Evolutionary conservation across 2,329 filamentous ascomycete genomes (phyloP).

Genomic region (Mycosphaerella arachidis): DNA sequence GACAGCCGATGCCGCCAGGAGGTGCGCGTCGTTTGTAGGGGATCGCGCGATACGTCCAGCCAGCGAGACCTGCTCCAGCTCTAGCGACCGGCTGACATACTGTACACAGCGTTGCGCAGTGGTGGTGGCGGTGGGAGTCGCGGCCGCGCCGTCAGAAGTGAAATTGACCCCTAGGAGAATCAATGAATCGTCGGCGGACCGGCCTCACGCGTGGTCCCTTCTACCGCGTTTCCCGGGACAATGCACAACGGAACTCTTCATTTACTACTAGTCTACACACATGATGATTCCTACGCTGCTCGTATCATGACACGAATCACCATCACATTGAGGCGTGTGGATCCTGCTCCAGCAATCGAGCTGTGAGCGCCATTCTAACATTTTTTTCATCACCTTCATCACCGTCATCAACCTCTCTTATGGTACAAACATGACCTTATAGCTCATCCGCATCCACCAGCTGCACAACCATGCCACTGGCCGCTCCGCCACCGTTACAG

Average conservation of each 20-base stretch:
- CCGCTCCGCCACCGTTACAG: constrained; percentile 92
- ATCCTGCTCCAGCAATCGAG: too few relatives aligned
- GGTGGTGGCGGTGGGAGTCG: neutral
- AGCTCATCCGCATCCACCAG: constrained; percentile 53
- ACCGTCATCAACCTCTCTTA: neutral
- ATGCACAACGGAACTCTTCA: too few relatives aligned
- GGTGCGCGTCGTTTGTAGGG: neutral
- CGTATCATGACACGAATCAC: too few relatives aligned
- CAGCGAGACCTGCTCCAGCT: neutral
- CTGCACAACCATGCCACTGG: constrained; percentile 88
- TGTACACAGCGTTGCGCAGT: neutral
- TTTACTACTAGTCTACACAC: too few relatives aligned
- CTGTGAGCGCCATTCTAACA: too few relatives aligned
- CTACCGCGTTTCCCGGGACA: too few relatives aligned
- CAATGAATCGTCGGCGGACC: too few relatives aligned
- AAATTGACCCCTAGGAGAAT: neutral
- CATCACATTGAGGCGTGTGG: too few relatives aligned
- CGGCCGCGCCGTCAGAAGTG: too few relatives aligned
- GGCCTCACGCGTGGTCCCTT: too few relatives aligned
- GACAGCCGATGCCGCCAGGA: neutral
- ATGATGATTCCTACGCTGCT: too few relatives aligned
- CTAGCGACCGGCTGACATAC: neutral
- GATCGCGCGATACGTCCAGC: neutral
- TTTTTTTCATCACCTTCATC: too few relatives aligned
- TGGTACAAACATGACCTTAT: constrained; percentile 9